Evolutionary conservation across 75 land plant genomes (phyloP), one percentile per base, ranked within the genome.

Genomic region (Pseudotsuga menziesii): DNA sequence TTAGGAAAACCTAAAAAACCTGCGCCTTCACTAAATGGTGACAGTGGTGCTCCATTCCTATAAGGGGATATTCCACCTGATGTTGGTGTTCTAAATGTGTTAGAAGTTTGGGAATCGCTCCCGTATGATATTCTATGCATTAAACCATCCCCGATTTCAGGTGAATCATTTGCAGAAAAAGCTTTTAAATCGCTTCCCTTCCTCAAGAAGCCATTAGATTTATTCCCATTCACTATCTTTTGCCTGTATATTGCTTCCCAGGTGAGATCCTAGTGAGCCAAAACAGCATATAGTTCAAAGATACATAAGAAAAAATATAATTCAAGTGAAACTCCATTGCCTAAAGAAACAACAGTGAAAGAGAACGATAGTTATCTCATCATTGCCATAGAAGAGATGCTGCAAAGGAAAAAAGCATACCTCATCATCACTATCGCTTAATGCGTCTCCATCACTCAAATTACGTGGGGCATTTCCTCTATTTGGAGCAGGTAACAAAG

Each of bases 1-100:
- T 75, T 89, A 36, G 84, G 89, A 13, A 85, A 56, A n/a, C 82
- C 87, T 61, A 81, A 84, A 75, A 84, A 87, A 23, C 84, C 76
- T 3, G 36, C 35, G 56, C 78, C 82, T 67, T 80, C 70, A 71
- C 58, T 79, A 64, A 82, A 84, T 20, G 84, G 84, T 41, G 89
- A 85, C 44, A 35, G 79, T 56, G 81, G 79, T 41, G 77, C 20
- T 54, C 76, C 78, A 41, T 79, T 80, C 20, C 84, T 67, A 61
- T 78, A 82, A 36, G 89, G 87, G 48, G 89, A 88, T 74, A 82
- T 72, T 41, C 67, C 39, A 70, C 78, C 81, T 29, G 77, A 25
- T 52, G 66, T 56, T 29, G 80, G 75, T 27, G 19, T 56, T 58
- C 80, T 69, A 71, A 52, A 63, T 26, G 80, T 74, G 69, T 62